Evolutionary conservation across 1,139 yeast species (phyloP).

Genomic region (Diutina siamensis): DNA sequence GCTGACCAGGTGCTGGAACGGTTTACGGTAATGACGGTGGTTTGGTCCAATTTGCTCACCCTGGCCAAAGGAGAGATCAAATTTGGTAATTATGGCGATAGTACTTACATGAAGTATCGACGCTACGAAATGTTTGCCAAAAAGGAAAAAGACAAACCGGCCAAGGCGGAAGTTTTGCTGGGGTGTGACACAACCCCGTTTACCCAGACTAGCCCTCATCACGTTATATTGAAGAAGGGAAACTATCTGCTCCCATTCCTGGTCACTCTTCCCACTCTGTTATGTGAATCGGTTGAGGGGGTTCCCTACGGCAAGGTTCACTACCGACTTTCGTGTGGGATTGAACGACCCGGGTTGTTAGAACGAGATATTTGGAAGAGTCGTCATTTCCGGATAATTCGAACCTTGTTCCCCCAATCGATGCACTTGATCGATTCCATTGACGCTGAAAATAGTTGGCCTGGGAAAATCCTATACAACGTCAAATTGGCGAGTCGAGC

Average conservation of each 20-base stretch:
- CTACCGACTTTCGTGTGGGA: conserved; percentile 41
- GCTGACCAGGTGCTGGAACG: background rate
- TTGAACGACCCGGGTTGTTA: conserved; percentile 40
- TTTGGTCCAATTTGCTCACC: background rate
- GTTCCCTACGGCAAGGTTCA: conserved; percentile 37
- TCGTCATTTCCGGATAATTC: conserved; percentile 24
- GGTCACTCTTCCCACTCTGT: conserved; percentile 43
- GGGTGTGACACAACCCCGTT: conserved; percentile 32
- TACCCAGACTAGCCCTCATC: conserved; percentile 14
- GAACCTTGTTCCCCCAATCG: conserved; percentile 44
- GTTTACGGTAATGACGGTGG: background rate
- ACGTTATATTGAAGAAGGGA: conserved; percentile 47
- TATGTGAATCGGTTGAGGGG: conserved; percentile 36
- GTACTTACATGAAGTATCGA: background rate
- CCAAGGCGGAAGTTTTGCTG: background rate
- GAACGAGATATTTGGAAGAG: conserved; percentile 21
- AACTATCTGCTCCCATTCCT: conserved; percentile 57
- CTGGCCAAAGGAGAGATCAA: background rate
- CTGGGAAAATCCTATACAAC: conserved; percentile 52
- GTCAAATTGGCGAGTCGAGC: conserved; percentile 46
- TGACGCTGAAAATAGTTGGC: conserved; percentile 53
- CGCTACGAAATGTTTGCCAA: background rate
- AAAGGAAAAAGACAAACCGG: background rate
- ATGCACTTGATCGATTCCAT: conserved; percentile 42
- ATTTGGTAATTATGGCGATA: conserved; percentile 3